Evolutionary conservation across 805 yeast species (phyloP).

Genomic region (Sugiyamaella chiloensis): DNA sequence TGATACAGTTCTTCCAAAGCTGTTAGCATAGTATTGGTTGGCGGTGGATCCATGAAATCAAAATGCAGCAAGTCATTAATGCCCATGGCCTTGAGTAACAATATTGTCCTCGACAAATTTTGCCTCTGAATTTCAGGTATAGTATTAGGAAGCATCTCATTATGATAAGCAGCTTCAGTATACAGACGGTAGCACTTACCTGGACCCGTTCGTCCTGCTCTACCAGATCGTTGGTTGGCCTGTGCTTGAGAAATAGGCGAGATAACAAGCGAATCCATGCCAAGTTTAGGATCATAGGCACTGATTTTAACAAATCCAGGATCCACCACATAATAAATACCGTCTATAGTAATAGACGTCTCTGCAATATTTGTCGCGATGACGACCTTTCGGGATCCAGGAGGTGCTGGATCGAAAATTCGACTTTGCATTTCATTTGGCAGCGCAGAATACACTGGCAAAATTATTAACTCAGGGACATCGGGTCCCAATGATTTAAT

Average conservation of each 20-base stretch:
- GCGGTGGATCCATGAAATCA: conserved; percentile 91
- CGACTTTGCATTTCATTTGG: conserved; percentile 79
- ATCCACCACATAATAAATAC: conserved; percentile 91
- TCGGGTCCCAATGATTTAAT: conserved; percentile 61
- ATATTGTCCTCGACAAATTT: conserved; percentile 71
- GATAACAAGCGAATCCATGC: conserved; percentile 84
- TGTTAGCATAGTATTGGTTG: conserved; percentile 63
- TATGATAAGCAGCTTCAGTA: conserved; percentile 75
- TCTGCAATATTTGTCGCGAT: conserved; percentile 97
- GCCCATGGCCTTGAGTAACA: conserved; percentile 78
- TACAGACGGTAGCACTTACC: conserved; percentile 90
- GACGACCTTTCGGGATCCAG: conserved; percentile 75
- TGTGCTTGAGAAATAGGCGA: conserved; percentile 92
- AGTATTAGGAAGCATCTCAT: conserved; percentile 75
- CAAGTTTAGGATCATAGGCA: conserved; percentile 78
- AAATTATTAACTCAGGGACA: conserved; percentile 59
- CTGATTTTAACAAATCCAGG: conserved; percentile 94
- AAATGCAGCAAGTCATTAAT: conserved; percentile 76
- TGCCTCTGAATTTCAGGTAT: conserved; percentile 91
- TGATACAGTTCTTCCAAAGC: conserved; percentile 82
- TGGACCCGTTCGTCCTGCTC: conserved; percentile 98
- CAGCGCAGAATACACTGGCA: conserved; percentile 88
- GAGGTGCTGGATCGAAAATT: conserved; percentile 87
- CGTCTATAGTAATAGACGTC: conserved; percentile 93
- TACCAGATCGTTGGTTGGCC: conserved; percentile 94